Percentiles rank a stretch among this genome's conserved stretches.
Conservation (phyloP, 2,329 filamentous ascomycete species). For the Talaromyces sp. region DNA sequence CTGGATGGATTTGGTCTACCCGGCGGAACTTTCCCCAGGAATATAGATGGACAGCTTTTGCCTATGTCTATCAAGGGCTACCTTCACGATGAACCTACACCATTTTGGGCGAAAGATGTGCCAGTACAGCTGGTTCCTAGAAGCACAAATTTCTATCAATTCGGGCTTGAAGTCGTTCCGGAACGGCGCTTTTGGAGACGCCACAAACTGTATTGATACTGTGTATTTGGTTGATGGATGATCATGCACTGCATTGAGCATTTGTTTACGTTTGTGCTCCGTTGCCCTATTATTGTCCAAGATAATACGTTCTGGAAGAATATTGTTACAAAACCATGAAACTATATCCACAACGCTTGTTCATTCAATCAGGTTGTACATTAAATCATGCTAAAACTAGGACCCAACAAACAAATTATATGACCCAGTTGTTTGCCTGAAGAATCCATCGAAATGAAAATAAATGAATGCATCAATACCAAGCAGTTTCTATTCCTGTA, state of each 20-base stretch:
- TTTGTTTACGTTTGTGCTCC: neutral
- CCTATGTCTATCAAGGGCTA: neutral
- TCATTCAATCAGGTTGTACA: neutral
- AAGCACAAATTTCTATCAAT: neutral
- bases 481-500: neutral
- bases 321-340: neutral
- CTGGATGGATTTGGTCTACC: neutral
- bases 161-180: neutral
- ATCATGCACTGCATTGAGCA: neutral
- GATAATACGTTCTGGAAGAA: neutral
- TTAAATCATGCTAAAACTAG: neutral
- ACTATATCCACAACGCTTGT: neutral
- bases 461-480: neutral
- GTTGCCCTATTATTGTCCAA: neutral
- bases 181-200: conserved; percentile 18
- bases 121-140: neutral
- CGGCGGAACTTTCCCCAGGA: neutral
- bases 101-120: neutral
- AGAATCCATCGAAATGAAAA: no score
- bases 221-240: neutral
- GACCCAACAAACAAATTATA: neutral
- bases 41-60: neutral
- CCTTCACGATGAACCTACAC: neutral
- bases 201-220: conserved; percentile 22
- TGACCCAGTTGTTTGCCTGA: no score